These are phyloP conservation scores for Hypericum perforatum DNA, from an alignment of 345 rosid genomes.

Conservation along the genomic window DNA sequence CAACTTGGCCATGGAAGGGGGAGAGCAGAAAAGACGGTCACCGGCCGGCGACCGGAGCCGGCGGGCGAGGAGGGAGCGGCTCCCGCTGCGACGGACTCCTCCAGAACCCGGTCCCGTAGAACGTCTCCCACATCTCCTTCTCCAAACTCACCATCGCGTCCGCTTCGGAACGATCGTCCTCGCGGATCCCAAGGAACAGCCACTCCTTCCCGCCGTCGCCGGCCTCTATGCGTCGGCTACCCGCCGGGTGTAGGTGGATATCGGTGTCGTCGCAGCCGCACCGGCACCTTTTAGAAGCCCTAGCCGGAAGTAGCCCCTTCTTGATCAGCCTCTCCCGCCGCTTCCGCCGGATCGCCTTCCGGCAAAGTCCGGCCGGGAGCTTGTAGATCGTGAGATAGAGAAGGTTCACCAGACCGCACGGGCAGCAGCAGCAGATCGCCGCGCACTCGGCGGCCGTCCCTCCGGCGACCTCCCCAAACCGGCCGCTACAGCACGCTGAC, in stretches of 20 bases:
- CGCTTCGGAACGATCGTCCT: background rate
- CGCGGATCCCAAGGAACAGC: background rate
- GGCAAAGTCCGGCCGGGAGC: conserved; percentile 33
- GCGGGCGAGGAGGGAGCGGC: background rate
- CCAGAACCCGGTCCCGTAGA: conserved; percentile 42
- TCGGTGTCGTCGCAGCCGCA: conserved; percentile 24
- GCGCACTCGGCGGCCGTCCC: conserved; percentile 43
- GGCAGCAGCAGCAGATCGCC: conserved; percentile 39
- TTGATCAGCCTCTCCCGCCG: conserved; percentile 26
- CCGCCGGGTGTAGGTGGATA: conserved; percentile 14
- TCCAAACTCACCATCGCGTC: conserved; percentile 28
- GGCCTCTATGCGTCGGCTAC: background rate
- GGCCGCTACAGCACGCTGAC: conserved; percentile 7
- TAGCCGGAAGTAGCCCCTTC: conserved; percentile 21
- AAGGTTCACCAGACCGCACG: conserved; percentile 29
- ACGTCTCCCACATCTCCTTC: conserved; percentile 46
- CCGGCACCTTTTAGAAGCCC: conserved; percentile 6
- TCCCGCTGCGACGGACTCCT: conserved; percentile 45
- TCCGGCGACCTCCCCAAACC: conserved; percentile 29
- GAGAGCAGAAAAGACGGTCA: conserved; percentile 18
- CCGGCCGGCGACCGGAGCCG: too few relatives aligned
- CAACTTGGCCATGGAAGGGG: background rate
- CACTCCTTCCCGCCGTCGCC: conserved; percentile 10
- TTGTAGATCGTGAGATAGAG: conserved; percentile 25
- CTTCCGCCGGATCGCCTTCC: conserved; percentile 26